Base-by-base conservation (phyloP, 495 filamentous ascomycete genomes). In the Penicillium chermesinum region DNA sequence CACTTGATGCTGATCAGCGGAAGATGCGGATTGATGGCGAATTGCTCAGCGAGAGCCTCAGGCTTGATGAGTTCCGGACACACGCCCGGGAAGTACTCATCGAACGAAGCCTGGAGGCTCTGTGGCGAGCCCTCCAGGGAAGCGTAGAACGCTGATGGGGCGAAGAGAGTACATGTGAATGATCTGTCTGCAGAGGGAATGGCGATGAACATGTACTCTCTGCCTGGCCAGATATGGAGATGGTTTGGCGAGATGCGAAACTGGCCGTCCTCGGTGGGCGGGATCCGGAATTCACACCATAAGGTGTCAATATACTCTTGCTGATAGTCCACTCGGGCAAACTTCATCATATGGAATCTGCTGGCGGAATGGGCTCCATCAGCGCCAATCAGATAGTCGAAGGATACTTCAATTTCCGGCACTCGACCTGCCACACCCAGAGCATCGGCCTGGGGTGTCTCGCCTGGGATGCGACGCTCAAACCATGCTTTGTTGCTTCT, bases 281-380 rank as follows among this genome's bases (percentile, higher is more conserved):
- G 72, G 49, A 99, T 91, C 35, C 82, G 83, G 62, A 96, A 96
- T 55, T 99, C 94, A 70, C 93, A 96, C 93, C 93, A 99, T 7
- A 97, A 70, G 0, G 91, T 91, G 64, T 96, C 90, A 66, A 99
- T 90, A 61, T 99, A 99, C 59, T 90, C 82, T 62, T 99, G 93
- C 48, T 91, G 78, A 58, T 96, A 97, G 61, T 88, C 78, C 75
- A 97, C 87, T 5, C 87, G 81, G 3, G 82, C 76, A 57, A 74
- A 95, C 67, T 95, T 96, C 89, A 97, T 97, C 70, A 97, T 75
- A 60, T 96, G 87, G 64, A 86, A 93, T 37, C 93, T 75, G 2
- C 87, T 80, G 35, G 89, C 81, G 0, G 91, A 96, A 69, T 97
- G 93, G 0, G 93, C 94, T 5, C 93, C 93, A 59, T 99, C 93